Percentiles rank a stretch among this genome's conserved stretches.
Evolutionary conservation across 306 rosid species (phyloP).

Genomic region (Bauhinia variegata): DNA sequence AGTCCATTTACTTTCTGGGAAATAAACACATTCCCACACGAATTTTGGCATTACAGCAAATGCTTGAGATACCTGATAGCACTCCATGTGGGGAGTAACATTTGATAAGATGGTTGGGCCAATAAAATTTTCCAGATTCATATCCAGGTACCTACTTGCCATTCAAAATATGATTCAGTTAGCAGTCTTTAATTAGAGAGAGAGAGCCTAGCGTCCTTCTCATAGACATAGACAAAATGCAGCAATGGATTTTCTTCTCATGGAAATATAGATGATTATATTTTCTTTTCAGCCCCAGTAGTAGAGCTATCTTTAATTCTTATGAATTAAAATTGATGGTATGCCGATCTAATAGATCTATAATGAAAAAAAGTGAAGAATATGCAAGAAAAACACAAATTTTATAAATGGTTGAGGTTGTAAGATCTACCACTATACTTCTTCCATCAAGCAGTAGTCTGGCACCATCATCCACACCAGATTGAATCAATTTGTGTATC

Average conservation of each 20-base stretch:
- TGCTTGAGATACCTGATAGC: constrained; percentile 67
- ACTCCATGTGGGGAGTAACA: constrained; percentile 70
- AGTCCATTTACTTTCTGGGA: constrained; percentile 4
- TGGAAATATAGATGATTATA: constrained; percentile 1
- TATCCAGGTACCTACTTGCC: constrained; percentile 80
- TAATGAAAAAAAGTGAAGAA: constrained; percentile 3
- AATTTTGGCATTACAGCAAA: constrained; percentile 2
- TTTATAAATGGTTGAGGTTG: constrained; percentile 4
- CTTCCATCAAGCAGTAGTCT: constrained; percentile 79
- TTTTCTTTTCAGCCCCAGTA: no score
- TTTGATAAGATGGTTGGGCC: constrained; percentile 87
- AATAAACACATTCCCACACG: neutral
- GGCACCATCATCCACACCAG: constrained; percentile 90
- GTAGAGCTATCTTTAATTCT: no score
- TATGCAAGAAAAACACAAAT: neutral
- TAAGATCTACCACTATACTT: constrained; percentile 66
- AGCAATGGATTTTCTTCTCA: neutral
- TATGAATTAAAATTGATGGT: neutral
- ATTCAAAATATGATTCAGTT: constrained; percentile 22
- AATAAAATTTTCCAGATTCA: constrained; percentile 87
- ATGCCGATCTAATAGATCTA: neutral
- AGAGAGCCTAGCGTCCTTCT: neutral
- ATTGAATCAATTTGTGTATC: constrained; percentile 73
- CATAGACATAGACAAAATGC: no score
- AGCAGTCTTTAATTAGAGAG: neutral